Evolutionary conservation across 306 rosid species (phyloP).

Genomic region (Prosopis cineraria): DNA sequence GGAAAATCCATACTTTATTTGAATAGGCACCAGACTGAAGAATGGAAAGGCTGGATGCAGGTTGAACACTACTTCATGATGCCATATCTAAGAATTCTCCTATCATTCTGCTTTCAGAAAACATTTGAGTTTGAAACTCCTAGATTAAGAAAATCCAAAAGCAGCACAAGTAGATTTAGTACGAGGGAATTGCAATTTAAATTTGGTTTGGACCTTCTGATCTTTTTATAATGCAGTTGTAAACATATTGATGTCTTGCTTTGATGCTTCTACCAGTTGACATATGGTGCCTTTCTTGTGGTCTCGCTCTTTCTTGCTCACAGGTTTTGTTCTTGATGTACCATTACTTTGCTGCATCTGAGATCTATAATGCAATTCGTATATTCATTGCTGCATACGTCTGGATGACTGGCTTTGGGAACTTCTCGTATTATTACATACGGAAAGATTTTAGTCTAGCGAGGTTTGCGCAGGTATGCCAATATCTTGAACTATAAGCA

Average conservation of each 20-base stretch:
- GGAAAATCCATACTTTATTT: slow-evolving; percentile 89
- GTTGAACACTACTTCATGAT: slow-evolving; percentile 50
- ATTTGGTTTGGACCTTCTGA: slow-evolving; percentile 17
- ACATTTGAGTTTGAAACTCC: background rate
- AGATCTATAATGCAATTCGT: slow-evolving; percentile 54
- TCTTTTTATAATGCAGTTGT: slow-evolving; percentile 17
- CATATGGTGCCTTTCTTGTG: slow-evolving; percentile 4
- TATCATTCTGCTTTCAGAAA: slow-evolving; percentile 25
- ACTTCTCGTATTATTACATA: too few relatives aligned
- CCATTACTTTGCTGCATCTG: slow-evolving; percentile 90
- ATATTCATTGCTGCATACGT: slow-evolving; percentile 22
- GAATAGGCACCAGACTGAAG: slow-evolving; percentile 99
- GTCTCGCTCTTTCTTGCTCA: slow-evolving; percentile 35
- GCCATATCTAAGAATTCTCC: slow-evolving; percentile 27
- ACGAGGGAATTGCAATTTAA: slow-evolving; percentile 11
- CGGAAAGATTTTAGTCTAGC: slow-evolving; percentile 33
- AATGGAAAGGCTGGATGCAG: slow-evolving; percentile 99
- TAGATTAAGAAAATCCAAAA: background rate
- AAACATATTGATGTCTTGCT: slow-evolving; percentile 15
- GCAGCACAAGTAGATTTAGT: slow-evolving; percentile 16
- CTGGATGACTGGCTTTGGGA: background rate
- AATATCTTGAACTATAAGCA: slow-evolving; percentile 33
- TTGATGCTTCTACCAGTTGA: slow-evolving; percentile 29
- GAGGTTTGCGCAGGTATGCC: slow-evolving; percentile 43
- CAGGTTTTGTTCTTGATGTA: slow-evolving; percentile 93